These are phyloP conservation scores for Lyophyllum atratum DNA, from an alignment of 768 basidiomycete species.

Conservation along the genomic window DNA sequence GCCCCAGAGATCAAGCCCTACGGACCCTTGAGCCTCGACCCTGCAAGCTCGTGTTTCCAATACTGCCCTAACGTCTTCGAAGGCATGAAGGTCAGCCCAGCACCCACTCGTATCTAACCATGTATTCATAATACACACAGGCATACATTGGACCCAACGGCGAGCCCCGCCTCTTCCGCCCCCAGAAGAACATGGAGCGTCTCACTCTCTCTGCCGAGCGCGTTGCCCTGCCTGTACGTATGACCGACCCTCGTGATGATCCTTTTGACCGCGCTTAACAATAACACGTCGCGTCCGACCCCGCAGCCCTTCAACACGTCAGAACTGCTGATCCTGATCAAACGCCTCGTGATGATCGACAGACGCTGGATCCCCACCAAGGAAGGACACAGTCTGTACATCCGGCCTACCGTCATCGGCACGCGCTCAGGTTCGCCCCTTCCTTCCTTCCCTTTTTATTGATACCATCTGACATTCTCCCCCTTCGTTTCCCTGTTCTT, in stretches of 20 bases:
- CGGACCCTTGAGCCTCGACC: constrained; percentile 67
- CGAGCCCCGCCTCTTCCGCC: constrained; percentile 76
- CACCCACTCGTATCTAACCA: background rate
- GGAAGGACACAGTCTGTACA: constrained; percentile 81
- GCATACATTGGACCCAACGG: constrained; percentile 77
- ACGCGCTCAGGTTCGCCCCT: constrained; percentile 39
- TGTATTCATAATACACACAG: constrained; percentile 28
- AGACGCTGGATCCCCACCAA: constrained; percentile 81
- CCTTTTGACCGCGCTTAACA: too few relatives aligned
- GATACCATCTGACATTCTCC: too few relatives aligned
- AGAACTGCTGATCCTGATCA: constrained; percentile 71
- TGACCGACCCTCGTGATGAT: too few relatives aligned
- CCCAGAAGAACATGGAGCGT: constrained; percentile 83
- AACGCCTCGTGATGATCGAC: constrained; percentile 71
- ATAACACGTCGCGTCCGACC: too few relatives aligned
- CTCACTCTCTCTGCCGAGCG: constrained; percentile 69
- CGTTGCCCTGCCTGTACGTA: constrained; percentile 68
- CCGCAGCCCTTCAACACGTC: constrained; percentile 76
- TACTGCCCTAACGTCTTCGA: constrained; percentile 88
- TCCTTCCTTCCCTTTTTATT: constrained; percentile 9
- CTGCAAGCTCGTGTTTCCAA: constrained; percentile 77
- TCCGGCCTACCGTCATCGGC: constrained; percentile 78
- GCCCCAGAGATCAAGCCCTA: constrained; percentile 76
- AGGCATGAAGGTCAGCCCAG: constrained; percentile 65
- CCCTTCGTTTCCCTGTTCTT: background rate